Evolutionary conservation across 768 basidiomycete genomes (phyloP).

Genomic region (Russula foetens): DNA sequence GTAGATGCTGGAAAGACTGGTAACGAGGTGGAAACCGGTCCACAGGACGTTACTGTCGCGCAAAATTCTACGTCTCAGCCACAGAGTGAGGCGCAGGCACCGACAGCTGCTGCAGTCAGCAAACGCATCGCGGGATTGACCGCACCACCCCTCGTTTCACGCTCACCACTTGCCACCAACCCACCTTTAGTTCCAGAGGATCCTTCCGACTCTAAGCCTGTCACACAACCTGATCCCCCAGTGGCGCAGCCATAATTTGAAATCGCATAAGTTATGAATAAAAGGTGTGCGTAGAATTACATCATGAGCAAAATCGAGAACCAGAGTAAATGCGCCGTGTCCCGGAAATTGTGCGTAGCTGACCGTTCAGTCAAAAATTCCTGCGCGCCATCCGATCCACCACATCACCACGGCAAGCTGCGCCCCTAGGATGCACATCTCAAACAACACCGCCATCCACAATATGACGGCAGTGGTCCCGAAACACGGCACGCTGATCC

Average conservation of each 20-base stretch:
- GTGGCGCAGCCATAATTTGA: not conserved
- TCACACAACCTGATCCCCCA: not conserved
- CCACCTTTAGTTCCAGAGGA: slow-evolving; percentile 13
- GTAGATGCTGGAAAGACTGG: slow-evolving; percentile 29
- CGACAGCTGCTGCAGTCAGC: not conserved
- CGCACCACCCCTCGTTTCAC: not conserved
- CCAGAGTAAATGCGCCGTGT: not conserved
- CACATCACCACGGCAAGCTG: slow-evolving; percentile 54
- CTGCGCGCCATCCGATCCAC: slow-evolving; percentile 71
- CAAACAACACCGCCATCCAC: slow-evolving; percentile 57
- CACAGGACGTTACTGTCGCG: not conserved
- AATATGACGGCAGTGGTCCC: slow-evolving; percentile 56
- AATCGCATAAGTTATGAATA: slow-evolving; percentile 17
- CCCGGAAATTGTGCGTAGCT: not conserved
- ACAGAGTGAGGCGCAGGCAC: slow-evolving; percentile 6
- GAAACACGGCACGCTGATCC: slow-evolving; percentile 55
- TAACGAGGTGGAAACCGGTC: not conserved
- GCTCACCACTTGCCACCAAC: slow-evolving; percentile 11
- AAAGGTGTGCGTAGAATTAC: slow-evolving; percentile 3
- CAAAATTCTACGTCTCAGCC: not conserved
- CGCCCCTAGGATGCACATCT: slow-evolving; percentile 47
- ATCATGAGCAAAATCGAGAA: not conserved
- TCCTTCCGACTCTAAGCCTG: not conserved
- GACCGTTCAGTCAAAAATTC: slow-evolving; percentile 34
- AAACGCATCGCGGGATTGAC: slow-evolving; percentile 5